phyloP scores from a whole-genome alignment of 495 filamentous ascomycete species.

The Trichocladium antarcticum region DNA sequence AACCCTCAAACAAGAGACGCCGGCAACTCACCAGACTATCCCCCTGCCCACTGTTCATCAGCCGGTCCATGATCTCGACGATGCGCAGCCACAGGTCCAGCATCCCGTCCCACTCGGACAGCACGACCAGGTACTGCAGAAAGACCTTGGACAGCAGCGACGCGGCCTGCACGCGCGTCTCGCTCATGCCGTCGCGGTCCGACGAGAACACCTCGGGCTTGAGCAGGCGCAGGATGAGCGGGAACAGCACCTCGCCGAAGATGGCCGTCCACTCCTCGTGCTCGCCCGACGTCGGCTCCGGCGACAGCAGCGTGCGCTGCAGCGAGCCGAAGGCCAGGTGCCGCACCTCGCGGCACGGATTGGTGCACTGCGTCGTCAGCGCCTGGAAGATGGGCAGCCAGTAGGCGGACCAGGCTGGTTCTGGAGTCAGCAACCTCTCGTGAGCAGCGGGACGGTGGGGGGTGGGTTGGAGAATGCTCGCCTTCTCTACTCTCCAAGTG shows the following conservation, averaged over 20 bases:
- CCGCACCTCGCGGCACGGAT: conserved; percentile 88
- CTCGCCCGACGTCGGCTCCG: conserved; percentile 61
- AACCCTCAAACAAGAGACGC: not conserved
- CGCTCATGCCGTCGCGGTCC: conserved; percentile 87
- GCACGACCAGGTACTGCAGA: conserved; percentile 77
- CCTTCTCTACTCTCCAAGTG: conserved; percentile 83
- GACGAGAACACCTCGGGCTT: conserved; percentile 94
- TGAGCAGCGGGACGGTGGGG: not conserved
- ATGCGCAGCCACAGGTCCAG: conserved; percentile 87
- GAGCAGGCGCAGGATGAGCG: conserved; percentile 75
- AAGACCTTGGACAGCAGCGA: conserved; percentile 91
- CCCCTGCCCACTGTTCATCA: conserved; percentile 93
- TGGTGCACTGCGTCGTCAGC: conserved; percentile 80
- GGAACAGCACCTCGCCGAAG: conserved; percentile 89
- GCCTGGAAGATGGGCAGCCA: conserved; percentile 92
- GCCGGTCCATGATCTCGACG: conserved; percentile 84
- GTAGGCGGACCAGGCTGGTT: conserved; percentile 88
- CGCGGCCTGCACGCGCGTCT: conserved; percentile 85
- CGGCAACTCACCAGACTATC: conserved; percentile 63
- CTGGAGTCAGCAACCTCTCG: conserved; percentile 14
- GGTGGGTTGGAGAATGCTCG: conserved; percentile 24
- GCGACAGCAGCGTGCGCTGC: conserved; percentile 73
- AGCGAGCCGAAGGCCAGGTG: conserved; percentile 79
- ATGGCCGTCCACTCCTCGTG: conserved; percentile 71
- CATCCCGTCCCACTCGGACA: conserved; percentile 83